Evolutionary conservation across 2,329 filamentous ascomycete genomes (phyloP).

Genomic region (Ascochyta clinopodiicola): DNA sequence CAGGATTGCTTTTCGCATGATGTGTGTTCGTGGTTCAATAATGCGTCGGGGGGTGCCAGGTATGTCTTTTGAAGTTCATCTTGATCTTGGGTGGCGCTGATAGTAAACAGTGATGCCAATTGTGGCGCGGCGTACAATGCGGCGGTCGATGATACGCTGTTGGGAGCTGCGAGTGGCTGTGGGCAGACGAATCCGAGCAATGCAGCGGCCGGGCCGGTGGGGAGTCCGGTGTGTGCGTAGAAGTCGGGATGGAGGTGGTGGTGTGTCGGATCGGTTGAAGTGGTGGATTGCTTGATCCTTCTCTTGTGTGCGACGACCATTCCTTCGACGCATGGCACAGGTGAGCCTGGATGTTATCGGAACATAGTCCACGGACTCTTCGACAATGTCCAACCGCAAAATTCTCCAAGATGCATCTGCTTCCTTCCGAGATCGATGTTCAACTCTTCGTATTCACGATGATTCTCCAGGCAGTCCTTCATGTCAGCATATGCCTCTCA

Average conservation of each 20-base stretch:
- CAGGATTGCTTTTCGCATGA: conserved; percentile 61
- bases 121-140: conserved; percentile 55
- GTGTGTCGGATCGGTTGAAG: not conserved
- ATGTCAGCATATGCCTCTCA: not conserved
- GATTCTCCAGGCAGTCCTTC: not conserved
- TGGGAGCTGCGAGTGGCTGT: conserved; percentile 44
- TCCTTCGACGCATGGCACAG: not conserved
- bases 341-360: not conserved
- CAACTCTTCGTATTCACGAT: not conserved
- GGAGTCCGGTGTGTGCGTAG: conserved; percentile 47
- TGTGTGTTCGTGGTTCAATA: conserved; percentile 60
- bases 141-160: conserved; percentile 54
- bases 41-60: conserved; percentile 56
- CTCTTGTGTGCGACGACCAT: not conserved
- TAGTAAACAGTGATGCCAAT: conserved; percentile 52
- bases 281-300: not conserved
- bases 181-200: conserved; percentile 41
- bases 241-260: not conserved
- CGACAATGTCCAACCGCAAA: not conserved
- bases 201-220: conserved; percentile 25
- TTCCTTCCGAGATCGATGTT: not conserved
- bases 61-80: conserved; percentile 20
- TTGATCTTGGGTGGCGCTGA: not conserved
- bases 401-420: not conserved
- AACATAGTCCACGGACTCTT: not conserved